Conservation (phyloP, 73 alveolate species). For the Paramecium biaurelia region DNA sequence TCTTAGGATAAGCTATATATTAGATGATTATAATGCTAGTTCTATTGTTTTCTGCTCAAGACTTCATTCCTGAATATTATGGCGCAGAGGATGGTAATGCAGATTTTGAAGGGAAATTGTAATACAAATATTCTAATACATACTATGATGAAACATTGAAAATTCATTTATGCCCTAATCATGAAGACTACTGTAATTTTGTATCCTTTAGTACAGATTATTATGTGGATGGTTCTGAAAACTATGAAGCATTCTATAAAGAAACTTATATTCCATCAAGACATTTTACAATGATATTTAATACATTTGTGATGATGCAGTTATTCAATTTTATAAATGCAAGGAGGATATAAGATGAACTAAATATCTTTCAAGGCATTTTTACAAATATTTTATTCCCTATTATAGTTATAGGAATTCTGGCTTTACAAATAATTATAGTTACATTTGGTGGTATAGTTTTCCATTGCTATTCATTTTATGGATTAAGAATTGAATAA, state of each 20-base stretch:
- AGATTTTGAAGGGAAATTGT: not conserved
- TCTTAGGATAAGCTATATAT: constrained; percentile 74
- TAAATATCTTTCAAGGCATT: constrained; percentile 78
- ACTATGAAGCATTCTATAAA: constrained; percentile 52
- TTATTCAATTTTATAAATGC: constrained; percentile 88
- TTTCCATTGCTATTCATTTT: constrained; percentile 66
- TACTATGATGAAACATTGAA: constrained; percentile 29
- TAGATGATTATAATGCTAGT: constrained; percentile 70
- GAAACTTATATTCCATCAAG: constrained; percentile 78
- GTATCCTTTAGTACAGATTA: constrained; percentile 50
- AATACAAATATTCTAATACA: constrained; percentile 58
- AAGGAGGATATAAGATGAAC: constrained; percentile 87
- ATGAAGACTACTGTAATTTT: constrained; percentile 44
- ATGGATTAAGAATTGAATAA: constrained; percentile 80
- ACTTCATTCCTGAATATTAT: constrained; percentile 70
- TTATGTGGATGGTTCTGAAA: constrained; percentile 59
- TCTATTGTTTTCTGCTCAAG: constrained; percentile 75
- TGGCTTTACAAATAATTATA: constrained; percentile 68
- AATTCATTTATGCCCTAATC: constrained; percentile 45
- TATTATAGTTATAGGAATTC: constrained; percentile 70
- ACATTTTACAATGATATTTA: constrained; percentile 82
- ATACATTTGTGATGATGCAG: constrained; percentile 82
- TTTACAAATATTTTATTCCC: constrained; percentile 69
- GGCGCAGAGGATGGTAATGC: not conserved
- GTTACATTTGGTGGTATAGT: constrained; percentile 76